Conservation (phyloP, 768 basidiomycete species). For the Dendrothele bispora region DNA sequence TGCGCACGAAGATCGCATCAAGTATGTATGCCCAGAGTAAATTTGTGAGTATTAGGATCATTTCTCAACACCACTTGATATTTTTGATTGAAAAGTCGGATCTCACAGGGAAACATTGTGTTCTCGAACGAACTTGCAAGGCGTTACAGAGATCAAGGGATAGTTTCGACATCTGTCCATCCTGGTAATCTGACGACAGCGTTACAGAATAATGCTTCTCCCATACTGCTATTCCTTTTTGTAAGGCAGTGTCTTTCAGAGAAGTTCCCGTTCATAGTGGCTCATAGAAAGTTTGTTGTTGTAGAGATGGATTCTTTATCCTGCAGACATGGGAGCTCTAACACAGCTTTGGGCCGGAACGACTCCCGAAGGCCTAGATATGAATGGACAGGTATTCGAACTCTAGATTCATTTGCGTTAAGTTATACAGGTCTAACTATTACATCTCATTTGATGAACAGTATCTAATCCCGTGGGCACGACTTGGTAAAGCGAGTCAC, state of each 20-base stretch:
- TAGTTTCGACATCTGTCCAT: conserved; percentile 42
- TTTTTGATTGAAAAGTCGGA: no score
- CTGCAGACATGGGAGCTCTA: conserved; percentile 26
- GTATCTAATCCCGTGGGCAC: no score
- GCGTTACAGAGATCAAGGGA: conserved; percentile 42
- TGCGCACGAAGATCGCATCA: conserved; percentile 9
- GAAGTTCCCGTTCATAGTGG: neutral
- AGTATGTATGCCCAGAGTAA: conserved; percentile 22
- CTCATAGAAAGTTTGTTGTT: neutral
- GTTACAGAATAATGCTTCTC: conserved; percentile 5
- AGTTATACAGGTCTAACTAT: no score
- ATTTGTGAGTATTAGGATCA: conserved; percentile 10
- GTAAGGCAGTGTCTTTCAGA: conserved; percentile 3
- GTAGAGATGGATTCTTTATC: neutral
- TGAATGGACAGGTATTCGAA: conserved; percentile 41
- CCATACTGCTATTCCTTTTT: neutral
- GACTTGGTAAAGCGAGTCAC: no score
- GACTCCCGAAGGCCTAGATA: conserved; percentile 30
- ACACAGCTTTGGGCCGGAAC: conserved; percentile 40
- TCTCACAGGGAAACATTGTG: conserved; percentile 40
- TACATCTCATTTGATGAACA: no score
- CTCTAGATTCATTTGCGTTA: no score
- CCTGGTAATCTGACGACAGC: conserved; percentile 30
- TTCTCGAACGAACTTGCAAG: conserved; percentile 42
- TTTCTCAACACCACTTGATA: no score